Evolutionary conservation across 164 flowering plant species (phyloP).

Genomic region (Paratinospora sagittata): DNA sequence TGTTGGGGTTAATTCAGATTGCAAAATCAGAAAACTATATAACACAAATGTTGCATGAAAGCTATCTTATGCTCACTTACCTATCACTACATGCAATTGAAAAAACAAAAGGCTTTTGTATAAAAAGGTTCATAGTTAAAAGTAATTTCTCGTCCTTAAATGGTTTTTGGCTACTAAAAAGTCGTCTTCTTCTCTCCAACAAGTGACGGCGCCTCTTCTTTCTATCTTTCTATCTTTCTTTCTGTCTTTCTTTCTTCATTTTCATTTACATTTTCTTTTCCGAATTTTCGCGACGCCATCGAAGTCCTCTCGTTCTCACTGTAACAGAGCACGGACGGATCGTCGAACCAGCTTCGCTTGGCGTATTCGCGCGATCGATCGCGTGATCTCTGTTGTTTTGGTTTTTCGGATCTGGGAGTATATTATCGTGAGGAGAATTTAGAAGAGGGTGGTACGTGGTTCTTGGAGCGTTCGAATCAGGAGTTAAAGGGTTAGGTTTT

Average conservation of each 20-base stretch:
- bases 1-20: no score
- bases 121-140: no score
- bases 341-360: neutral
- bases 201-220: neutral
- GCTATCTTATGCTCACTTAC: no score
- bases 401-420: neutral
- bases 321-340: neutral
- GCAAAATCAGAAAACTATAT: no score
- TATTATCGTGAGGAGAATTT: neutral
- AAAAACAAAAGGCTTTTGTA: no score
- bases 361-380: neutral
- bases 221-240: neutral
- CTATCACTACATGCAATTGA: no score
- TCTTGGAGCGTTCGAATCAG: neutral
- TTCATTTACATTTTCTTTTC: neutral
- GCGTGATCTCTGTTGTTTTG: conserved; percentile 8
- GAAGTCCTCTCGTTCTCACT: conserved; percentile 1
- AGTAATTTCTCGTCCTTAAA: no score
- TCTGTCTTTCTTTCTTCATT: neutral
- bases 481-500: neutral
- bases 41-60: no score
- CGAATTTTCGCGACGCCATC: neutral
- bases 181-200: no score
- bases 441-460: neutral
- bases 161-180: no score